Evolutionary conservation across 331 rosid genomes (phyloP).

Genomic region (Malus hybrid): DNA sequence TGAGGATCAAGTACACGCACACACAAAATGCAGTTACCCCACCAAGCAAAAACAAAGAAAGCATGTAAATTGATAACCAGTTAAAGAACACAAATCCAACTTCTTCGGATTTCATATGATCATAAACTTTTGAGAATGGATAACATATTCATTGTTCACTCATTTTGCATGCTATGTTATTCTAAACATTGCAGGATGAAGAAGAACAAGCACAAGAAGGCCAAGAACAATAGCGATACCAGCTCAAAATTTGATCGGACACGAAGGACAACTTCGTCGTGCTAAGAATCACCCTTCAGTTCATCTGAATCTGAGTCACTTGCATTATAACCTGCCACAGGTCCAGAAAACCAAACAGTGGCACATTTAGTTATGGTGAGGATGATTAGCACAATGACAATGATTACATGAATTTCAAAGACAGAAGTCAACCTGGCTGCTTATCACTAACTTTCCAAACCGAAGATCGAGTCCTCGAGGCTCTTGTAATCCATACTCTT

Average conservation of each 20-base stretch:
- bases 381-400: neutral
- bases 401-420: neutral
- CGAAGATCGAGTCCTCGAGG: conserved; percentile 73
- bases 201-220: conserved; percentile 5
- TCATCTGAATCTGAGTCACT: conserved; percentile 98
- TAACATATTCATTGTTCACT: neutral
- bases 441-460: conserved; percentile 90
- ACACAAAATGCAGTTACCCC: too few relatives aligned
- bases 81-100: too few relatives aligned
- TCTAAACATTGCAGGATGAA: neutral
- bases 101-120: too few relatives aligned
- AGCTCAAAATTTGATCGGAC: conserved; percentile 38
- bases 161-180: neutral
- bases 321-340: conserved; percentile 76
- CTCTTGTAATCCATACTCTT: conserved; percentile 78
- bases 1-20: neutral
- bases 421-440: conserved; percentile 62
- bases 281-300: conserved; percentile 50
- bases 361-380: conserved; percentile 1
- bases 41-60: too few relatives aligned
- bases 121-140: neutral
- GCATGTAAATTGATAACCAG: too few relatives aligned
- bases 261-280: neutral
- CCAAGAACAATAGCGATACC: conserved; percentile 8
- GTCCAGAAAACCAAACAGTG: conserved; percentile 9